phyloP scores from a whole-genome alignment of 2,329 filamentous ascomycete species.

The Tolypocladium ophioglossoides region DNA sequence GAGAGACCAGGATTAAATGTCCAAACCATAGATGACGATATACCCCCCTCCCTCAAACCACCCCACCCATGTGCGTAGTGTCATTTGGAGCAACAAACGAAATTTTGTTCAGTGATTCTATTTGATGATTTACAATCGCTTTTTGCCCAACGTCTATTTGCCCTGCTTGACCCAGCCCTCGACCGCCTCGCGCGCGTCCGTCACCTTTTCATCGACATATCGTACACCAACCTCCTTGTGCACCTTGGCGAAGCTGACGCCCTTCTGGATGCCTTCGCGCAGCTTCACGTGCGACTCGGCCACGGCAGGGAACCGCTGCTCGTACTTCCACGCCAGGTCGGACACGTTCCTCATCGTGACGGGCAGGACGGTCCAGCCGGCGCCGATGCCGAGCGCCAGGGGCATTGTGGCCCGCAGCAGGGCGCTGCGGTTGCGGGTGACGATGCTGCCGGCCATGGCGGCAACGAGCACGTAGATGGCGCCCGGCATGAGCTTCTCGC shows the following conservation, averaged over 20 bases:
- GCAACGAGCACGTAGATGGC: constrained; percentile 87
- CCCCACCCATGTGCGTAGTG: too few relatives aligned
- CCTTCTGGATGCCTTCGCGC: constrained; percentile 57
- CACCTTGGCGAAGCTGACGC: constrained; percentile 62
- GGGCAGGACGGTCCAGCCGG: constrained; percentile 77
- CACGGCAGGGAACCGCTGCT: constrained; percentile 76
- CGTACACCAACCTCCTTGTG: constrained; percentile 60
- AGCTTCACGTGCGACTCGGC: constrained; percentile 70
- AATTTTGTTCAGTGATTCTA: constrained; percentile 19
- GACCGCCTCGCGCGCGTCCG: constrained; percentile 61
- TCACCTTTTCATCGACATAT: constrained; percentile 74
- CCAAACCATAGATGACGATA: not conserved
- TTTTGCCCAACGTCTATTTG: constrained; percentile 39
- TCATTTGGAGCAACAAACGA: constrained; percentile 13
- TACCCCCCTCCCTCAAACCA: not conserved
- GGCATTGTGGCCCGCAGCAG: constrained; percentile 69
- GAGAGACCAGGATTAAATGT: not conserved
- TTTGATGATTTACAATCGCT: constrained; percentile 25
- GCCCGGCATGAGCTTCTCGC: constrained; percentile 83
- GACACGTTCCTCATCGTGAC: constrained; percentile 84
- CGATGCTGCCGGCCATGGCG: constrained; percentile 88
- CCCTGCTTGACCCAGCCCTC: constrained; percentile 91
- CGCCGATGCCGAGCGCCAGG: constrained; percentile 67
- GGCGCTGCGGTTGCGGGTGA: constrained; percentile 79
- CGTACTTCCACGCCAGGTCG: constrained; percentile 82